A percentile compares a stretch with the other conserved stretches of the same genome.
phyloP scores from a whole-genome alignment of 805 yeast genomes.

The Limtongia smithiae region DNA sequence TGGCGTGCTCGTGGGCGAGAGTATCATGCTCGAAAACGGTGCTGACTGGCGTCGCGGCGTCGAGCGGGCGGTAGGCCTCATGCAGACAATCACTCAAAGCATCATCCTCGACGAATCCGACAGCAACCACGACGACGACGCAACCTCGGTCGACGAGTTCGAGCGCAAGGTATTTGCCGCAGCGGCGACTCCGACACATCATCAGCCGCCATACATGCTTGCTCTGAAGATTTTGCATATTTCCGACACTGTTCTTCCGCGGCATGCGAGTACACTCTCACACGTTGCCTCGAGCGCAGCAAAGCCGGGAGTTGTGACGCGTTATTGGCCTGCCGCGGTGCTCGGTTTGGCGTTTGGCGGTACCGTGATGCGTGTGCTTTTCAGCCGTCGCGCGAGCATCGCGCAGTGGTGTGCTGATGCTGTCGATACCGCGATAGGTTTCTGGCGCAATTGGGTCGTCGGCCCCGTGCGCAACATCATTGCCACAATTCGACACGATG shows the following conservation, averaged over 20 bases:
- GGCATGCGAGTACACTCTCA: slow-evolving; percentile 10
- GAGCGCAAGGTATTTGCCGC: slow-evolving; percentile 12
- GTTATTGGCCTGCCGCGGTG: slow-evolving; percentile 66
- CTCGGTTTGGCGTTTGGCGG: slow-evolving; percentile 48
- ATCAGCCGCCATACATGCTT: slow-evolving; percentile 14
- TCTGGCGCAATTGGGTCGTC: slow-evolving; percentile 78
- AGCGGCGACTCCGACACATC: background rate
- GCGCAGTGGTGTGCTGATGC: slow-evolving; percentile 55
- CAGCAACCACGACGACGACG: slow-evolving; percentile 7
- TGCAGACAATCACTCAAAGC: slow-evolving; percentile 16
- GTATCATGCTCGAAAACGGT: slow-evolving; percentile 5
- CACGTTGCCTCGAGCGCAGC: slow-evolving; percentile 20
- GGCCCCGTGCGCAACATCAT: slow-evolving; percentile 69
- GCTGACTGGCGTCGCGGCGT: slow-evolving; percentile 28
- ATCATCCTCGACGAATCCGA: slow-evolving; percentile 1
- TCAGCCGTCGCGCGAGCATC: slow-evolving; percentile 50
- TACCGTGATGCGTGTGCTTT: slow-evolving; percentile 43
- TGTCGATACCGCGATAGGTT: slow-evolving; percentile 44
- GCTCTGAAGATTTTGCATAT: slow-evolving; percentile 26
- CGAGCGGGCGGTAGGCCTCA: slow-evolving; percentile 18
- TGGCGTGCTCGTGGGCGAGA: slow-evolving; percentile 29
- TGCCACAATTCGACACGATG: slow-evolving; percentile 81
- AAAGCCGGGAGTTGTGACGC: slow-evolving; percentile 44
- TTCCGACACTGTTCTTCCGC: slow-evolving; percentile 22
- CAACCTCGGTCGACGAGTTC: background rate